Evolutionary conservation across 2,329 filamentous ascomycete genomes (phyloP).

Genomic region (Talaromyces atroroseus): DNA sequence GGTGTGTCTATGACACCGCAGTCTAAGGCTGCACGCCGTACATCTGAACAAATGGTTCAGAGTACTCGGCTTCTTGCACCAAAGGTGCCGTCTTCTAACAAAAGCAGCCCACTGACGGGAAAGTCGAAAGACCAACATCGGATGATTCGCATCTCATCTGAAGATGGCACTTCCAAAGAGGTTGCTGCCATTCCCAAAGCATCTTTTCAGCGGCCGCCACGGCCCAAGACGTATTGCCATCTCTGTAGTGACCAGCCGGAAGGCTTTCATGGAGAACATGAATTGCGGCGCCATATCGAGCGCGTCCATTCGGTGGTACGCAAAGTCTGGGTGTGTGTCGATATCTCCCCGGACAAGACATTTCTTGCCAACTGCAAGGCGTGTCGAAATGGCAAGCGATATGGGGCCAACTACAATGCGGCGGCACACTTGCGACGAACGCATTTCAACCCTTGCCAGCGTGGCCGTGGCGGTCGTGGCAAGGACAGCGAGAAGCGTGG

Average conservation of each 20-base stretch:
- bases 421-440: conserved; percentile 82
- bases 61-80: conserved; percentile 48
- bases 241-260: conserved; percentile 67
- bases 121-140: conserved; percentile 33
- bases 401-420: conserved; percentile 91
- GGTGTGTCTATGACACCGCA: conserved; percentile 38
- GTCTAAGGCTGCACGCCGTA: conserved; percentile 43
- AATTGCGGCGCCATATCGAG: conserved; percentile 63
- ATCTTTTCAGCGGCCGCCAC: conserved; percentile 59
- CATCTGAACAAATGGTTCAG: conserved; percentile 45
- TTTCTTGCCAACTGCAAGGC: conserved; percentile 78
- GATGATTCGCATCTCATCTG: conserved; percentile 48
- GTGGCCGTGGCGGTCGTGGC: conserved; percentile 48
- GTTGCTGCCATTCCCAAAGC: conserved; percentile 52
- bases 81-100: conserved; percentile 33
- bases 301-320: conserved; percentile 59
- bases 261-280: conserved; percentile 82
- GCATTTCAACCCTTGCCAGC: conserved; percentile 71
- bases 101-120: conserved; percentile 22
- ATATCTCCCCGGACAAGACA: conserved; percentile 53
- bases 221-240: conserved; percentile 57
- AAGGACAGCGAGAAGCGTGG: conserved; percentile 56
- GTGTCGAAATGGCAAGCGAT: conserved; percentile 70
- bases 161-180: conserved; percentile 51
- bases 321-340: conserved; percentile 60